These are phyloP conservation scores for Exophiala spinifera DNA, from an alignment of 2,329 filamentous ascomycete species.

Conservation along the genomic window DNA sequence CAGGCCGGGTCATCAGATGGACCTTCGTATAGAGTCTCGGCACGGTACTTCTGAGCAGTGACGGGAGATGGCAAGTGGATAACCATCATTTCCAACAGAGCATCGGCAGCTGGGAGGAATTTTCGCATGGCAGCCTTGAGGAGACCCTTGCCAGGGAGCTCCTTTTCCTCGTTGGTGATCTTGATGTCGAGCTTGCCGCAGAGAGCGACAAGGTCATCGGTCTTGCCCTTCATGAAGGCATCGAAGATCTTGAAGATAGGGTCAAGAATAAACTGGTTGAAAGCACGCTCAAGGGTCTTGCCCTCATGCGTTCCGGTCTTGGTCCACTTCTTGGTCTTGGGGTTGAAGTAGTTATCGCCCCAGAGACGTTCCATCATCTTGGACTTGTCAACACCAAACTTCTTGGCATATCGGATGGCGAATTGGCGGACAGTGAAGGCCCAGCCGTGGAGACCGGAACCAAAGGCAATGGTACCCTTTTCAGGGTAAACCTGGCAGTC, in stretches of 20 bases:
- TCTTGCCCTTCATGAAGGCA: slow-evolving; percentile 98
- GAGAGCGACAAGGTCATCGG: slow-evolving; percentile 78
- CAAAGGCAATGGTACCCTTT: slow-evolving; percentile 96
- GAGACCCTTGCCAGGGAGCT: slow-evolving; percentile 94
- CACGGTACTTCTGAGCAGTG: slow-evolving; percentile 96
- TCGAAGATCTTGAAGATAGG: slow-evolving; percentile 99
- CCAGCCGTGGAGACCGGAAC: slow-evolving; percentile 99
- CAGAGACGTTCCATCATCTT: slow-evolving; percentile 99
- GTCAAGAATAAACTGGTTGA: slow-evolving; percentile 99
- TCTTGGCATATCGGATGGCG: slow-evolving; percentile 94
- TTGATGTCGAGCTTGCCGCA: slow-evolving; percentile 94
- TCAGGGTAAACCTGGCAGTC: slow-evolving; percentile 98
- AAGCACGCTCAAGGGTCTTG: slow-evolving; percentile 91
- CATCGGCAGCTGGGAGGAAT: slow-evolving; percentile 97
- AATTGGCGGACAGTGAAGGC: slow-evolving; percentile 99
- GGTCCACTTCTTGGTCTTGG: slow-evolving; percentile 99
- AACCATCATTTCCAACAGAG: slow-evolving; percentile 99
- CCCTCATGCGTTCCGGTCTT: slow-evolving; percentile 79
- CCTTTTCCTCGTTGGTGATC: slow-evolving; percentile 79
- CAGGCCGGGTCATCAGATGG: slow-evolving; percentile 86
- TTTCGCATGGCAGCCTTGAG: slow-evolving; percentile 98
- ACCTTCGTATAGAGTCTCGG: slow-evolving; percentile 98
- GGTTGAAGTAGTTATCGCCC: slow-evolving; percentile 99
- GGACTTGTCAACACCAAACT: slow-evolving; percentile 98
- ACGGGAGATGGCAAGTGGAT: slow-evolving; percentile 95